Evolutionary conservation across 1,284 basidiomycete species (phyloP).

Genomic region (Trichosporon asahii): DNA sequence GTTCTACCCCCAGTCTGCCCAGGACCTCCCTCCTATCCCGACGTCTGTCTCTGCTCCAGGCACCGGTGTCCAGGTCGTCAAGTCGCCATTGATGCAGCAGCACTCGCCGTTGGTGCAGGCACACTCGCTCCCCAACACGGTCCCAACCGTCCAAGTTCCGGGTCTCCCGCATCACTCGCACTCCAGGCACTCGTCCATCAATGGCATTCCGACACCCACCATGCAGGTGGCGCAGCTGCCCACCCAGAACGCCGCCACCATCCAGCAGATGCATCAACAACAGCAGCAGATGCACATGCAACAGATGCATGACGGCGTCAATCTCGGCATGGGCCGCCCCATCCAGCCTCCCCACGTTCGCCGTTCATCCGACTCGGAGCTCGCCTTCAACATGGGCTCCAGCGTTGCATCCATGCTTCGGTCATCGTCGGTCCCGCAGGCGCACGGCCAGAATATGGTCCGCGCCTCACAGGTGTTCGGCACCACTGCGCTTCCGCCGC

Average conservation of each 20-base stretch:
- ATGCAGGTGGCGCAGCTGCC: conserved; percentile 7
- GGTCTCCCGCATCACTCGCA: not conserved
- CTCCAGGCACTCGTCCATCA: conserved; percentile 10
- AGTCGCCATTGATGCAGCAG: conserved; percentile 5
- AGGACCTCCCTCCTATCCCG: conserved; percentile 4
- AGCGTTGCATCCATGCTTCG: conserved; percentile 24
- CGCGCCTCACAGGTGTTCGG: conserved; percentile 14
- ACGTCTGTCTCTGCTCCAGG: not conserved
- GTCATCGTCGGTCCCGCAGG: conserved; percentile 23
- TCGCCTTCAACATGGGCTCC: conserved; percentile 20
- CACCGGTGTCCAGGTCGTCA: not conserved
- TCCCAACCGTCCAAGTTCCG: not conserved
- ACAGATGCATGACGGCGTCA: not conserved
- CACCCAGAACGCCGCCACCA: not conserved
- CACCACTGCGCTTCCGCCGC: conserved; percentile 10
- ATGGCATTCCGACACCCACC: conserved; percentile 3
- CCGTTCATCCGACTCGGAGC: conserved; percentile 25
- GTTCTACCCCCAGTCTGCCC: conserved; percentile 8
- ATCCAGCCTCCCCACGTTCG: conserved; percentile 18
- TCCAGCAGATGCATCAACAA: not conserved
- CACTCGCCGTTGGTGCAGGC: conserved; percentile 9
- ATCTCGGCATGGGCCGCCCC: conserved; percentile 23
- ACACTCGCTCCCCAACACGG: conserved; percentile 2
- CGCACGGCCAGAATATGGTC: conserved; percentile 10
- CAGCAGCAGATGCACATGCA: conserved; percentile 5